These are phyloP conservation scores for Ehretia macrophylla DNA, from an alignment of 257 asterid species.

Conservation along the genomic window DNA sequence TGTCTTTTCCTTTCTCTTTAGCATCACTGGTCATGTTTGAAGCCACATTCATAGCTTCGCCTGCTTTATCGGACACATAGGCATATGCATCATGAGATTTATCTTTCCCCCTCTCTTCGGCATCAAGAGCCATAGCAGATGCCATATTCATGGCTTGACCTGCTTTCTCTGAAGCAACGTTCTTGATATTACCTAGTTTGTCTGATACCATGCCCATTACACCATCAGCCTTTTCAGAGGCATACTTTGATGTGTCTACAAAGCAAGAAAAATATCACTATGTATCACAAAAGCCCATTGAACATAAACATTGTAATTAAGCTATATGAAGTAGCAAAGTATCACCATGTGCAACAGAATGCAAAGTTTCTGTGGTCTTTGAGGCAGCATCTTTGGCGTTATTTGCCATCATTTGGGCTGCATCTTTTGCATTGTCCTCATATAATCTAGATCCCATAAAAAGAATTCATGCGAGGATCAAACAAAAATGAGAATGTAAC, in stretches of 20 bases:
- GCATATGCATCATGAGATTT: slow-evolving; percentile 17
- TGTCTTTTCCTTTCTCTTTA: slow-evolving; percentile 18
- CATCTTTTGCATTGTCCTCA: slow-evolving; percentile 25
- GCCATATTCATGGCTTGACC: slow-evolving; percentile 25
- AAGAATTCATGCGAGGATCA: background rate
- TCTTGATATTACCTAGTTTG: slow-evolving; percentile 22
- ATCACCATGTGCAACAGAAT: slow-evolving; percentile 44
- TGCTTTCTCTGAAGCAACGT: slow-evolving; percentile 26
- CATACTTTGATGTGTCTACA: slow-evolving; percentile 45
- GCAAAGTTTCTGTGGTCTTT: slow-evolving; percentile 28
- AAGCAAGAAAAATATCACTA: background rate
- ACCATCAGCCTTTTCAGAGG: slow-evolving; percentile 19
- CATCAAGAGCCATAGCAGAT: slow-evolving; percentile 19
- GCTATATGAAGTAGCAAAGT: background rate
- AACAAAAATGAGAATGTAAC: too few species aligned
- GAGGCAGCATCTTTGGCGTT: slow-evolving; percentile 46
- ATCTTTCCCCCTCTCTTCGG: slow-evolving; percentile 14
- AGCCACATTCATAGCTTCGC: slow-evolving; percentile 14
- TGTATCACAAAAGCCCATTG: too few species aligned
- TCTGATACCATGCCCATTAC: slow-evolving; percentile 22
- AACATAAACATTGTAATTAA: too few species aligned
- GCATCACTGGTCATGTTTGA: slow-evolving; percentile 23
- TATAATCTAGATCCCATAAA: slow-evolving; percentile 27
- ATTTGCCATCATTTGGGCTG: slow-evolving; percentile 21
- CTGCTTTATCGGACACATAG: slow-evolving; percentile 14